A percentile compares a stretch with the other conserved stretches of the same genome.
Conservation (phyloP, 208 protist species). For the Borovskyia barvae region DNA sequence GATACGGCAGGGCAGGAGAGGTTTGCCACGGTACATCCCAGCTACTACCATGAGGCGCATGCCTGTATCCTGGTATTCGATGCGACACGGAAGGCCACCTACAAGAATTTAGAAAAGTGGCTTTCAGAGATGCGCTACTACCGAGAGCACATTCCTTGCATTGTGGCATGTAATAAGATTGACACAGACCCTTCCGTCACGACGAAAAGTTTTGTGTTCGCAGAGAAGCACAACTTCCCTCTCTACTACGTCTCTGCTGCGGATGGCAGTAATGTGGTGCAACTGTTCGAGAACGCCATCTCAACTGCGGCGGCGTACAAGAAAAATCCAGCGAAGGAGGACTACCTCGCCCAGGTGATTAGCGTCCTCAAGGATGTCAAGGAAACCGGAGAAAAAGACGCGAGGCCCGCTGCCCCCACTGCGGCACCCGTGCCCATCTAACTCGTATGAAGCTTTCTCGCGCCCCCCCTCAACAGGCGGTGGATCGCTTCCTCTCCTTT, state of each 20-base stretch:
- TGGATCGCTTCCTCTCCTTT: too few species aligned
- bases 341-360: slow-evolving; percentile 83
- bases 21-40: slow-evolving; percentile 92
- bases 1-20: slow-evolving; percentile 94
- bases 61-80: slow-evolving; percentile 95
- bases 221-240: slow-evolving; percentile 89
- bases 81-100: slow-evolving; percentile 93
- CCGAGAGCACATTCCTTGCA: slow-evolving; percentile 90
- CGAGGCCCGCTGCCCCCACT: background rate
- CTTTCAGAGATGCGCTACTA: slow-evolving; percentile 90
- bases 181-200: slow-evolving; percentile 87
- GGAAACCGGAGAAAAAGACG: too few species aligned
- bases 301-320: slow-evolving; percentile 76
- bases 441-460: background rate
- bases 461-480: too few species aligned
- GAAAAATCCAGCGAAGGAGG: slow-evolving; percentile 87
- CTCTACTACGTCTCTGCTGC: slow-evolving; percentile 94
- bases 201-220: slow-evolving; percentile 92
- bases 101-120: slow-evolving; percentile 96
- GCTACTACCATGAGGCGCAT: slow-evolving; percentile 95
- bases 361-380: slow-evolving; percentile 59
- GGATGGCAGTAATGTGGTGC: slow-evolving; percentile 94
- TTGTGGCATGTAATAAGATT: slow-evolving; percentile 96
- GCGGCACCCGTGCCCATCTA: background rate
- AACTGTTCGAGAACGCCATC: slow-evolving; percentile 89